A percentile compares a stretch with the other conserved stretches of the same genome.
phyloP scores from a whole-genome alignment of 768 basidiomycete species.

The Tulasnella sp. region DNA sequence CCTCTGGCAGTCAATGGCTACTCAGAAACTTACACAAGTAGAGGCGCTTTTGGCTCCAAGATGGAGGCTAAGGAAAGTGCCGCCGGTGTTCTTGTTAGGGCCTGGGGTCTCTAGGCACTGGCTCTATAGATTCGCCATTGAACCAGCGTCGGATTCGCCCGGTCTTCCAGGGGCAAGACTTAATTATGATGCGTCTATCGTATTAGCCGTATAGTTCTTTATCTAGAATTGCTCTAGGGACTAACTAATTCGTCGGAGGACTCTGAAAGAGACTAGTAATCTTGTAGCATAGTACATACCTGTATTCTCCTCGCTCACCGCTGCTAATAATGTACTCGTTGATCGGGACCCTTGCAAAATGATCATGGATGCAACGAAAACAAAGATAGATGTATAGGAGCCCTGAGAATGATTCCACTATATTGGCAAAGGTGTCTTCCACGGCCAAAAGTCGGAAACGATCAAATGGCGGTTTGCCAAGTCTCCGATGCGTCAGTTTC shows the following conservation, averaged over 20 bases:
- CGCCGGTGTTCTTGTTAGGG: background rate
- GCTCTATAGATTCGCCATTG: too few relatives aligned
- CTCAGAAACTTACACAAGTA: constrained; percentile 1
- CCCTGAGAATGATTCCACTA: too few relatives aligned
- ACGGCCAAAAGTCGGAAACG: too few relatives aligned
- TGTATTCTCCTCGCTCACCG: constrained; percentile 13
- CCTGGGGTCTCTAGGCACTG: background rate
- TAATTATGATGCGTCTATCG: too few relatives aligned
- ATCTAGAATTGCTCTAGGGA: background rate
- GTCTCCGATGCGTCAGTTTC: background rate
- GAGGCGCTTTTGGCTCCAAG: background rate
- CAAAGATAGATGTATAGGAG: too few relatives aligned
- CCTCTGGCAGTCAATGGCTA: background rate
- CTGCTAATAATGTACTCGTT: background rate
- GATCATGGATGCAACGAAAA: background rate
- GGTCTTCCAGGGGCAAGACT: too few relatives aligned
- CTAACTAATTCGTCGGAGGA: too few relatives aligned
- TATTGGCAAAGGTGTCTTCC: too few relatives aligned
- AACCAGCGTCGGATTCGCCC: too few relatives aligned
- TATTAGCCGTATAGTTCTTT: background rate
- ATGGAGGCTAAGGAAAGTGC: background rate
- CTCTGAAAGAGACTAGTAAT: too few relatives aligned
- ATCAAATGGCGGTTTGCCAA: background rate
- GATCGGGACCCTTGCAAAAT: background rate
- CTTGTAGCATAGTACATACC: background rate